Base-by-base conservation (phyloP, 768 basidiomycete genomes). In the Phylloporus sp. region DNA sequence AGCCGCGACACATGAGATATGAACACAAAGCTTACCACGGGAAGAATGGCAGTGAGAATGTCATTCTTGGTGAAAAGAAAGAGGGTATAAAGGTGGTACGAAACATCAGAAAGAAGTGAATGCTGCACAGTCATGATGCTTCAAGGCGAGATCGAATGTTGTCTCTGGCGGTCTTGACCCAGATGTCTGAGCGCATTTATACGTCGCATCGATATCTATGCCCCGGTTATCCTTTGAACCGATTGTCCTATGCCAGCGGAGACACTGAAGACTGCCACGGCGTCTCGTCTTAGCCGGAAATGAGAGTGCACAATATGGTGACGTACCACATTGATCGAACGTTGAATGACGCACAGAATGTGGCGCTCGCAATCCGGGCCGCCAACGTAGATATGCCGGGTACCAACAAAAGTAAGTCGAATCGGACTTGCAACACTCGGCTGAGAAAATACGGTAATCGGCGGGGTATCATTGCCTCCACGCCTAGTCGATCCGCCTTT, bases 31-130 rank as follows among this genome's bases (percentile, higher is more conserved):
- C 73, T 47, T 49, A 76, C 76, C 46, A 75, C 68, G 0, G 76
- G 76, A 26, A 76, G 55, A 6, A 77, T 46, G 5, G 68, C 71
- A 0, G 75, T 76, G 40, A 71, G 66, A 51, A 75, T 66, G 47
- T 77, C 76, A 11, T 73, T 72, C 52, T 70, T 70, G 18, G 69
- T 71, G 63, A 76, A 75, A 33, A 73, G 65, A 47, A 65, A 70
- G 13, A 63, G 11, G 9, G 59, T 65, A 32, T 58, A 61, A 14
- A 65, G 42, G 24, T 63, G 52, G 32, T 54, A 62, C 26, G 5
- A 15, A 23, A 59, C 44, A 4, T 58, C 39, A 21, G 42, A 41
- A 13, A 49, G 27, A 9, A 10, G 11, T 4, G 42, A 44, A 22
- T 41, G 50, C 24, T 53, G 49, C 3, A 53, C 57, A 20, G 51